Evolutionary conservation across 345 rosid genomes (phyloP).

Genomic region (Eutrema japonicum): DNA sequence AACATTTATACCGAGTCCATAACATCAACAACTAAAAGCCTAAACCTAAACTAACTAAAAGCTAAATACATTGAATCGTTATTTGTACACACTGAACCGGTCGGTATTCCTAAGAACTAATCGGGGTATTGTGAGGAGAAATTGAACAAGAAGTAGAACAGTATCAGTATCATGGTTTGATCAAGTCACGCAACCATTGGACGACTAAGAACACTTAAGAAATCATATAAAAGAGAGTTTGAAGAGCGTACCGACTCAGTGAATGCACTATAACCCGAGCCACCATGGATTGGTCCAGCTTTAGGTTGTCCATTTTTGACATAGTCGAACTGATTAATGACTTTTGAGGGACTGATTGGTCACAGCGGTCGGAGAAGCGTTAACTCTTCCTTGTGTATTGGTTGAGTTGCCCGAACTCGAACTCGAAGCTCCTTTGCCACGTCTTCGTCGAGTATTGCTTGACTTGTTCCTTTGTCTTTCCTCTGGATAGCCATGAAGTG

Average conservation of each 20-base stretch:
- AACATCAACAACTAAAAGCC: not conserved
- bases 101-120: too few relatives aligned
- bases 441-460: too few relatives aligned
- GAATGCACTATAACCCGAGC: not conserved
- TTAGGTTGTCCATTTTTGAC: conserved; percentile 4
- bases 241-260: conserved; percentile 26
- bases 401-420: too few relatives aligned
- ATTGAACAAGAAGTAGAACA: too few relatives aligned
- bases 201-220: too few relatives aligned
- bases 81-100: not conserved
- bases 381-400: too few relatives aligned
- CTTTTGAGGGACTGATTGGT: conserved; percentile 2
- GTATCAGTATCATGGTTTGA: too few relatives aligned
- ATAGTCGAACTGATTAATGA: conserved; percentile 19
- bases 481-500: too few relatives aligned
- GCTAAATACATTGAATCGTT: not conserved
- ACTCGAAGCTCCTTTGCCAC: too few relatives aligned
- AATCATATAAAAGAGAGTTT: not conserved
- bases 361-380: too few relatives aligned
- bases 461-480: too few relatives aligned
- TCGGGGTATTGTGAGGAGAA: not conserved
- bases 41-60: conserved; percentile 9
- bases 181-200: too few relatives aligned
- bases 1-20: not conserved
- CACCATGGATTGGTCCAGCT: conserved; percentile 23